A percentile compares a stretch with the other conserved stretches of the same genome.
These are phyloP conservation scores for Paxillus rubicundulus DNA, from an alignment of 768 basidiomycete species.

Conservation along the genomic window DNA sequence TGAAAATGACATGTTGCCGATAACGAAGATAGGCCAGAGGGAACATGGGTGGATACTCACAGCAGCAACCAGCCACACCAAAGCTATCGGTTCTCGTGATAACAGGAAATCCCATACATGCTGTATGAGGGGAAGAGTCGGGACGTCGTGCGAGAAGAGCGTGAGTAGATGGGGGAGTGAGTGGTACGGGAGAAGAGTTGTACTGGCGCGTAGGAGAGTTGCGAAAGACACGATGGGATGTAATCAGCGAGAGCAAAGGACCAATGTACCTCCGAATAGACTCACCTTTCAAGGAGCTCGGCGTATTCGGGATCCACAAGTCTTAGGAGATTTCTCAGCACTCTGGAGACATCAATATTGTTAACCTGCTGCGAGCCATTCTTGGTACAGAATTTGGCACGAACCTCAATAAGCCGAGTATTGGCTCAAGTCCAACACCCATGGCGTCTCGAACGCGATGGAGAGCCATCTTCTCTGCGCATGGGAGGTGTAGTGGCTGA, in stretches of 20 bases:
- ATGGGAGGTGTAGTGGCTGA: conserved; percentile 50
- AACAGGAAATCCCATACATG: conserved; percentile 90
- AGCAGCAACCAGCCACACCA: conserved; percentile 80
- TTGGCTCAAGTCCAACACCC: conserved; percentile 79
- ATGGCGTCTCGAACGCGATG: conserved; percentile 76
- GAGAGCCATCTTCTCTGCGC: conserved; percentile 41
- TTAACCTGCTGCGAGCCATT: not conserved
- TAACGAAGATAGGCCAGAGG: not conserved
- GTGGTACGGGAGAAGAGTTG: conserved; percentile 81
- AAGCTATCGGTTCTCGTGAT: conserved; percentile 73
- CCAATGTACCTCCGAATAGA: conserved; percentile 2
- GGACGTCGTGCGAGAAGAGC: conserved; percentile 89
- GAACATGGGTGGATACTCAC: conserved; percentile 46
- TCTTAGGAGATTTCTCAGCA: conserved; percentile 70
- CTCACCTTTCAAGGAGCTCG: conserved; percentile 63
- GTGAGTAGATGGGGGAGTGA: conserved; percentile 89
- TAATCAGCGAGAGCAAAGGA: not conserved
- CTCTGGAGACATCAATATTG: conserved; percentile 37
- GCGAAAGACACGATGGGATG: not conserved
- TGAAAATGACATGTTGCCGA: not conserved
- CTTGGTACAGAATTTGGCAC: not conserved
- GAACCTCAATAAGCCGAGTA: conserved; percentile 76
- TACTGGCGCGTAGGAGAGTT: conserved; percentile 37
- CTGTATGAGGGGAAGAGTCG: conserved; percentile 85
- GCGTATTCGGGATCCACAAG: conserved; percentile 71